phyloP scores from a whole-genome alignment of 352 stramenopile genomes.

The Thalassiosira sp. region DNA sequence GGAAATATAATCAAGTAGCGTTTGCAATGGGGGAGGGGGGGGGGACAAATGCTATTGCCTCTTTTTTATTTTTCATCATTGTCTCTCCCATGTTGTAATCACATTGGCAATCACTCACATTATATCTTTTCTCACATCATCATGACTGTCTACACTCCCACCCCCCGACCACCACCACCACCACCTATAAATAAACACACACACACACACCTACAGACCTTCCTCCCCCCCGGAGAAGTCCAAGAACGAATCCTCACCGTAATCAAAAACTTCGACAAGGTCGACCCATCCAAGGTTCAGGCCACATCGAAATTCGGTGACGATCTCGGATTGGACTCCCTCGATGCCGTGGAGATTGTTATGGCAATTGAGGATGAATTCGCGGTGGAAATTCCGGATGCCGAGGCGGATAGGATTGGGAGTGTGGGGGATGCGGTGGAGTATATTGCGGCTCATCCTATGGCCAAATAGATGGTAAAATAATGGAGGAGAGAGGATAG shows the following conservation, averaged over 20 bases:
- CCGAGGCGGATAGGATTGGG: conserved; percentile 98
- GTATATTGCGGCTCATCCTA: conserved; percentile 98
- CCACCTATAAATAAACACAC: no score
- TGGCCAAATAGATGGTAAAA: conserved; percentile 93
- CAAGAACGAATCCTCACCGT: conserved; percentile 95
- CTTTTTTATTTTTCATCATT: no score
- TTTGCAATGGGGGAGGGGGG: no score
- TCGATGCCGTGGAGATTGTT: conserved; percentile 95
- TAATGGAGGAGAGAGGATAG: neutral
- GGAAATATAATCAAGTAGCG: no score
- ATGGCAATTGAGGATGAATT: conserved; percentile 99
- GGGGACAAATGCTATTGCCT: no score
- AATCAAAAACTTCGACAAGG: conserved; percentile 99
- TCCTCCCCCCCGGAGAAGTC: conserved; percentile 90
- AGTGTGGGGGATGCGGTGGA: conserved; percentile 96
- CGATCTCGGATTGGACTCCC: conserved; percentile 98
- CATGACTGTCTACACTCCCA: no score
- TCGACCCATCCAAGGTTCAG: conserved; percentile 91
- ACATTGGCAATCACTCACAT: no score
- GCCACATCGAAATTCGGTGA: conserved; percentile 76
- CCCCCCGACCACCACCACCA: no score
- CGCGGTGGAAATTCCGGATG: conserved; percentile 99
- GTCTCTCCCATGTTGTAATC: no score
- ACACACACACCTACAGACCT: conserved; percentile 71
- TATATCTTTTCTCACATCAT: no score